Conservation (phyloP, 2,329 filamentous ascomycete genomes). For the Colletotrichum higginsianum region DNA sequence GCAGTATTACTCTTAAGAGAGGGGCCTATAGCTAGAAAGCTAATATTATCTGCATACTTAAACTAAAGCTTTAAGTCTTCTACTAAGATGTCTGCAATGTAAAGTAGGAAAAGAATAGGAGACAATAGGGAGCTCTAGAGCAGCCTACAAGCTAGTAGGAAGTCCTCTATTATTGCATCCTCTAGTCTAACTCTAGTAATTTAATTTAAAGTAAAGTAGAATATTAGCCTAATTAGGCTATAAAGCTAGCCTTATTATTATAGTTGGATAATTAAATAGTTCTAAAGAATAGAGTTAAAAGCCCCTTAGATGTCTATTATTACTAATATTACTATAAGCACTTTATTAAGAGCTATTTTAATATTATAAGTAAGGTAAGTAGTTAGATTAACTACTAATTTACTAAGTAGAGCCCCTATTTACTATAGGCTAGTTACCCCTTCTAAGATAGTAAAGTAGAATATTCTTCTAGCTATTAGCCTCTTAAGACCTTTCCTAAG, state of each 20-base stretch:
- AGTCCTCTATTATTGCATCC: constrained; percentile 11
- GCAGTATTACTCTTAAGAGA: background rate
- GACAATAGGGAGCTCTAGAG: constrained; percentile 34
- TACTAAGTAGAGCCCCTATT: constrained; percentile 19
- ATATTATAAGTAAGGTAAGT: constrained; percentile 22
- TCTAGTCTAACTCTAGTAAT: constrained; percentile 20
- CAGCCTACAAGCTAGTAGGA: constrained; percentile 1
- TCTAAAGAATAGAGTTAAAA: constrained; percentile 29
- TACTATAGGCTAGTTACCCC: constrained; percentile 21
- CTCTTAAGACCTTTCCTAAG: constrained; percentile 38
- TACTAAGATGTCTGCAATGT: constrained; percentile 17
- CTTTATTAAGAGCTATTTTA: constrained; percentile 22
- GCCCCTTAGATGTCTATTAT: constrained; percentile 37
- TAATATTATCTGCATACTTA: constrained; percentile 13
- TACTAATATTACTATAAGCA: constrained; percentile 6
- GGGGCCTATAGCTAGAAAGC: background rate
- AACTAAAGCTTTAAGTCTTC: background rate
- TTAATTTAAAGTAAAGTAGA: constrained; percentile 4
- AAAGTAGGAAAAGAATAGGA: constrained; percentile 34
- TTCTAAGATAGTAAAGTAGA: constrained; percentile 2
- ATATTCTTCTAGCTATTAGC: constrained; percentile 23
- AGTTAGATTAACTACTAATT: constrained; percentile 19
- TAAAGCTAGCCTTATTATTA: constrained; percentile 24
- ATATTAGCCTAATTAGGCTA: constrained; percentile 1
- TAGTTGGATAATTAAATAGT: constrained; percentile 22